Conservation (phyloP, 1,139 yeast genomes). For the Sugiyamaella pinicola region DNA sequence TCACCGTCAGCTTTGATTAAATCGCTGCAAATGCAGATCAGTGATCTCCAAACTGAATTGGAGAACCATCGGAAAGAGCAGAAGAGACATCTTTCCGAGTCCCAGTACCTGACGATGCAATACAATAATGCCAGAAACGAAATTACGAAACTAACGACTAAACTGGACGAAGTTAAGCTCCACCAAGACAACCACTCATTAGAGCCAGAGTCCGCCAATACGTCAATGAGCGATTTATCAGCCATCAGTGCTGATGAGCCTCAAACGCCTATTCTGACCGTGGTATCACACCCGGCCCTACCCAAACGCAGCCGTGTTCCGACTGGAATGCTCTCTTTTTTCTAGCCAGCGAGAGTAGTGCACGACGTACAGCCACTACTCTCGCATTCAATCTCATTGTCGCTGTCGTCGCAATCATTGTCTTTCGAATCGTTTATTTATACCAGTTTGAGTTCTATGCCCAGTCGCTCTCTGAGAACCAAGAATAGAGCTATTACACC, state of each 20-base stretch:
- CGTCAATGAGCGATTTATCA: slow-evolving; percentile 5
- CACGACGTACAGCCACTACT: slow-evolving; percentile 29
- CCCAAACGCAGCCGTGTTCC: slow-evolving; percentile 5
- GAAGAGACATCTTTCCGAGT: slow-evolving; percentile 29
- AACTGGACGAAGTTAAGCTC: slow-evolving; percentile 21
- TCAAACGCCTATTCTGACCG: slow-evolving; percentile 6
- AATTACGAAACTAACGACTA: slow-evolving; percentile 20
- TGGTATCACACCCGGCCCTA: not conserved
- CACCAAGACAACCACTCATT: not conserved
- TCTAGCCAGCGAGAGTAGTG: slow-evolving; percentile 31
- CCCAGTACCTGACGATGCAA: slow-evolving; percentile 33
- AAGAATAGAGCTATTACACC: not conserved
- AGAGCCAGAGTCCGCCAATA: not conserved
- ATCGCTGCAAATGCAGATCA: slow-evolving; percentile 4
- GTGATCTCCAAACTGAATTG: slow-evolving; percentile 25
- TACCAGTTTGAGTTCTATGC: slow-evolving; percentile 5
- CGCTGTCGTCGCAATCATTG: slow-evolving; percentile 18
- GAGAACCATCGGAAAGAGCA: slow-evolving; percentile 31
- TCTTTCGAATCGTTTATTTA: slow-evolving; percentile 10
- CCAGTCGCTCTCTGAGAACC: slow-evolving; percentile 9
- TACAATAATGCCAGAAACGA: slow-evolving; percentile 32
- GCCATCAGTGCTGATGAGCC: slow-evolving; percentile 7
- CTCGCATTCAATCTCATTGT: slow-evolving; percentile 25
- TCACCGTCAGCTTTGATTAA: slow-evolving; percentile 7
- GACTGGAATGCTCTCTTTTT: slow-evolving; percentile 26